Base-by-base conservation (phyloP, 2,329 filamentous ascomycete genomes). In the Sporothrix brasiliensis region DNA sequence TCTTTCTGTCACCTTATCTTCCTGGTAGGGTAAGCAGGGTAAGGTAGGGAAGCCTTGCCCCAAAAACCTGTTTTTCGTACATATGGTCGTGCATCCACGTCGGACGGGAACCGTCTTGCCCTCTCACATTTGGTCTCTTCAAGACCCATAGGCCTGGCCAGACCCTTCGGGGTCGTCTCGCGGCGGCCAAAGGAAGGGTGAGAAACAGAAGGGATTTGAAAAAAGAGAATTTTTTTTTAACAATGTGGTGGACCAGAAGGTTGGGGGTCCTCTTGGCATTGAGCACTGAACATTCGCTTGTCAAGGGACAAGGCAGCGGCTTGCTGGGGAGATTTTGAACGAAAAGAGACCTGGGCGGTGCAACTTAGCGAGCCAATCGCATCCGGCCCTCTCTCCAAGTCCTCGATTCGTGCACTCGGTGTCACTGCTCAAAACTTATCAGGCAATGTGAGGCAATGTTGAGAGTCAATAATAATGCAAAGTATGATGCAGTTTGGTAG, bases 61-160 rank as follows among this genome's bases (percentile, higher is more conserved):
- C 44, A 47, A 68, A 70, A 71, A 68, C 69, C 56, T 58, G 69
- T 71, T 71, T 71, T 67, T 69, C 70, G 52, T 60, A 60, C 70
- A 71, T 61, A 63, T 14, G 54, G 27, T 13, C 67, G 41, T 68
- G 67, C 67, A 47, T 54, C 65, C 41, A 44, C 53, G 24, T 49
- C 24, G 60, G 60, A 65, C 44, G 14, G 65, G 30, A 44, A 16
- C 30, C 49, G n/a, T 41, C 27, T 14, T 67, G 34, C 24, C 63
- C 49, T 39, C 19, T 53, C 61, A 39, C 27, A n/a, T 30, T 19
- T 19, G 52, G 9, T 9, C 19, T 52, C 50, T 13, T 24, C 27
- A 34, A 24, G 54, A 47, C 63, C 53, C 69, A 47, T 61, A 39
- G 63, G 56, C 54, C 63, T 61, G 63, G 63, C 69, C 63, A 70